A percentile compares a stretch with the other conserved stretches of the same genome.
Evolutionary conservation across 208 protist species (phyloP).

Genomic region (Crithidia expoeki): DNA sequence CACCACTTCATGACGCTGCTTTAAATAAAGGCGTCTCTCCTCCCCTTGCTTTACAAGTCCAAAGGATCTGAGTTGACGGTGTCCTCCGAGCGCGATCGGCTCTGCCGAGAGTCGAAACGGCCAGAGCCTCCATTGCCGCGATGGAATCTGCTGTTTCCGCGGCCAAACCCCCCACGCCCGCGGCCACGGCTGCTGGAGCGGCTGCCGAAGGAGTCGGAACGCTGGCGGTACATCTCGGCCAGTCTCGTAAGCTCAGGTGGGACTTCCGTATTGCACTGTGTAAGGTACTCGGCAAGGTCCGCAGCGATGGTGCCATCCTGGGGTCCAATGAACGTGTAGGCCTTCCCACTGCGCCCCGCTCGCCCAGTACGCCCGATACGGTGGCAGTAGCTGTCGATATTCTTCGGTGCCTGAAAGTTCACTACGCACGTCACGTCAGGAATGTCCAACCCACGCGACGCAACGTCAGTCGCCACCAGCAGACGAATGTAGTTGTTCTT

Average conservation of each 20-base stretch:
- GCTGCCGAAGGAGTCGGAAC: neutral
- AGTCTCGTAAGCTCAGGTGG: conserved; percentile 56
- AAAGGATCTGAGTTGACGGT: neutral
- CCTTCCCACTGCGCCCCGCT: conserved; percentile 80
- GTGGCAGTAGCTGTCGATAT: conserved; percentile 96
- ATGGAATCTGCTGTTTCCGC: neutral
- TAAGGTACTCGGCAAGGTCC: conserved; percentile 76
- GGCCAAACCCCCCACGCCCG: conserved; percentile 3
- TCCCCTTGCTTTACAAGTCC: neutral
- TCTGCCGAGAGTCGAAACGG: conserved; percentile 10
- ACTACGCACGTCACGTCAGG: conserved; percentile 93
- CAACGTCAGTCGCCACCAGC: conserved; percentile 95
- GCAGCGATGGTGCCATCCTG: conserved; percentile 57
- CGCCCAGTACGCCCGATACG: conserved; percentile 95
- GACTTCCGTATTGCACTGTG: conserved; percentile 63
- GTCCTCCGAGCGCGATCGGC: neutral
- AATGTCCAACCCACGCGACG: conserved; percentile 95
- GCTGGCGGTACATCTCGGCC: conserved; percentile 35
- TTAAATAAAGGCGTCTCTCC: too few species aligned
- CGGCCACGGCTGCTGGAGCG: conserved; percentile 18
- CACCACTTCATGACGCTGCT: too few species aligned
- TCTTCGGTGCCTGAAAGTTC: conserved; percentile 93
- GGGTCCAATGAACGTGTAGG: conserved; percentile 84
- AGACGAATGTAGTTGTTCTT: conserved; percentile 86
- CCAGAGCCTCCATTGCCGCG: neutral